phyloP scores from a whole-genome alignment of 2,329 filamentous ascomycete species.

The Sclerotinia spermophila region DNA sequence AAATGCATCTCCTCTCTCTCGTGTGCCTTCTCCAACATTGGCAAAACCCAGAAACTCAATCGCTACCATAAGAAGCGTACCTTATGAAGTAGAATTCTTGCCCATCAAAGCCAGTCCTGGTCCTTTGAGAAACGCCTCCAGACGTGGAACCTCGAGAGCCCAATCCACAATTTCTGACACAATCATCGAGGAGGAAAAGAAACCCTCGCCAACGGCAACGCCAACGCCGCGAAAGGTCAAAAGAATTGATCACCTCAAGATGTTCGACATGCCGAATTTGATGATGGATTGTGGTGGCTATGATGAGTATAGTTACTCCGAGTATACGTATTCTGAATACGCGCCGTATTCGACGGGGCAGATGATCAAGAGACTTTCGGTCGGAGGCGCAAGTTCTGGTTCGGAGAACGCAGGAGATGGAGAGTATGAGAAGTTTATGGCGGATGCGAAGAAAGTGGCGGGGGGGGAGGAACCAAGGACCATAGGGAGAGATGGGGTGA shows the following conservation, averaged over 20 bases:
- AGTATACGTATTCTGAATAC: neutral
- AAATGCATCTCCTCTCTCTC: neutral
- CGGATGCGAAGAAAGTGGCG: neutral
- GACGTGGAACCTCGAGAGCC: neutral
- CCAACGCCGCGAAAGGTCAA: neutral
- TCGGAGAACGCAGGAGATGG: too few species aligned
- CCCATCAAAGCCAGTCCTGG: neutral
- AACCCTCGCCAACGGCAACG: neutral
- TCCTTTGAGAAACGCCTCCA: neutral
- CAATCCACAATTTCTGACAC: neutral
- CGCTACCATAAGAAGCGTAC: neutral
- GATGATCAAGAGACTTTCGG: neutral
- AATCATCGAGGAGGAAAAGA: neutral
- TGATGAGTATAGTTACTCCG: neutral
- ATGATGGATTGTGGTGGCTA: slow-evolving; percentile 10
- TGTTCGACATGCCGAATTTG: neutral
- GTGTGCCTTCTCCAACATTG: neutral
- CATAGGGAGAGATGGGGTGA: neutral
- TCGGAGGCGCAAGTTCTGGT: neutral
- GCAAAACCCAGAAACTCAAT: neutral
- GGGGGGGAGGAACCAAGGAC: neutral
- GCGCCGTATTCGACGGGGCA: neutral
- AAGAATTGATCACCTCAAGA: neutral
- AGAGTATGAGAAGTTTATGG: neutral
- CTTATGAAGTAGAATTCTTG: neutral